Evolutionary conservation across 2,329 filamentous ascomycete genomes (phyloP).

Genomic region (Huntiella savannae): DNA sequence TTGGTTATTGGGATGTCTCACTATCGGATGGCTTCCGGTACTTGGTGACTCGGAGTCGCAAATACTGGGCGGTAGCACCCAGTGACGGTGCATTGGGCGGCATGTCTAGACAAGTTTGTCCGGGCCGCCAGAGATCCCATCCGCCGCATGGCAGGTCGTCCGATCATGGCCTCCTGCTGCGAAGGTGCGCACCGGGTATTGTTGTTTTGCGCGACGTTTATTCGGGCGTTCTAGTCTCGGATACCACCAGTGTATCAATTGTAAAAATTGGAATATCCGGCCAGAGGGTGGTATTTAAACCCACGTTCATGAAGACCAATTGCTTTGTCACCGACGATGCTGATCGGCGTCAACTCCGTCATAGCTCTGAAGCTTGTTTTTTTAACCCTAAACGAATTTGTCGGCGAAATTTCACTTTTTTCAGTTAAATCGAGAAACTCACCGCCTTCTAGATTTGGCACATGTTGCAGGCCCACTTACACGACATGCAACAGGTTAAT

Average conservation of each 20-base stretch:
- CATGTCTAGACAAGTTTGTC: neutral
- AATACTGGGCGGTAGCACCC: neutral
- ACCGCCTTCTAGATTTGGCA: slow-evolving; percentile 6
- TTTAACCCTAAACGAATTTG: no score
- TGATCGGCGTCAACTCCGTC: neutral
- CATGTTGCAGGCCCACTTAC: neutral
- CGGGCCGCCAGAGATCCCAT: neutral
- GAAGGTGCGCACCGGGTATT: no score
- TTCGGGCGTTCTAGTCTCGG: no score
- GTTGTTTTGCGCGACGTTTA: no score
- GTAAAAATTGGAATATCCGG: neutral
- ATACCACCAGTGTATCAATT: neutral
- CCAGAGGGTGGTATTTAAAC: neutral
- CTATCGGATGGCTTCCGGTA: slow-evolving; percentile 1
- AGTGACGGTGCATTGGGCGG: neutral
- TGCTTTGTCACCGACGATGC: neutral
- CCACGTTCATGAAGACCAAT: neutral
- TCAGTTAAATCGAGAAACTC: neutral
- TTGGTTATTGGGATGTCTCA: neutral
- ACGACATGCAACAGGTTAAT: no score
- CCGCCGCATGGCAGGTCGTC: slow-evolving; percentile 5
- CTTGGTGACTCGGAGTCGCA: neutral
- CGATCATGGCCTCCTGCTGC: neutral
- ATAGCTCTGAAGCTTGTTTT: no score
- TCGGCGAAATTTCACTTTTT: slow-evolving; percentile 1